Conservation (phyloP, 2,329 filamentous ascomycete species). For the Immersiporthe knoxdaviesiana region DNA sequence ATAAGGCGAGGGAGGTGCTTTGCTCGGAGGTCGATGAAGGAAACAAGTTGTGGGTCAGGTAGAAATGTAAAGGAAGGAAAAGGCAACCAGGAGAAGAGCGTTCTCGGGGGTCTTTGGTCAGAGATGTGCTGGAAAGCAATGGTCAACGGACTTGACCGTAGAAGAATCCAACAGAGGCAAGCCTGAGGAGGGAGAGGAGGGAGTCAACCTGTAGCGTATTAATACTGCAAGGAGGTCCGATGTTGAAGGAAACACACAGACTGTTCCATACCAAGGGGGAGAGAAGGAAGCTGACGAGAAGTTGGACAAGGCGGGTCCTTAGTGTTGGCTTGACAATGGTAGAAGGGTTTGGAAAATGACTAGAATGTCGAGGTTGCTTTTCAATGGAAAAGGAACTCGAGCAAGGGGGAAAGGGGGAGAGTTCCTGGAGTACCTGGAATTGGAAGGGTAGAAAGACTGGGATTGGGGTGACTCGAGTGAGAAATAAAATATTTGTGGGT, state of each 20-base stretch:
- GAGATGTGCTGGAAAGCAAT: background rate
- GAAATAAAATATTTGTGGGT: too few species aligned
- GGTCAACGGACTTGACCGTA: background rate
- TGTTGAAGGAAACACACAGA: background rate
- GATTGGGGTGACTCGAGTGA: too few species aligned
- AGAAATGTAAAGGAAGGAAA: background rate
- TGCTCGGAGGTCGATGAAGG: background rate
- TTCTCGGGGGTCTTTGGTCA: background rate
- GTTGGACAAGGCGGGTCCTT: background rate
- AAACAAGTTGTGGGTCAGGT: background rate
- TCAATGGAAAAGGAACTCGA: background rate
- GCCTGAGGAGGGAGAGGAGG: background rate
- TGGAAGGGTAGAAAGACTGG: too few species aligned
- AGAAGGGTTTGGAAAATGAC: background rate
- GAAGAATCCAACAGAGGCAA: background rate
- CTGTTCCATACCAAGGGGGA: background rate
- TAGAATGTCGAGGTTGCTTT: background rate
- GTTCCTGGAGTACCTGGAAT: background rate
- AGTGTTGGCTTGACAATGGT: background rate
- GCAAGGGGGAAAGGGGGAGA: background rate
- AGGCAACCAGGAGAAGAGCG: background rate
- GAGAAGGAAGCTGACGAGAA: background rate
- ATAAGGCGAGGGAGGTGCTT: background rate
- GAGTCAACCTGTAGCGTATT: background rate
- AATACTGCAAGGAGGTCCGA: background rate